Evolutionary conservation across 1,139 yeast genomes (phyloP).

Genomic region (Trichomonascaceae sp.): DNA sequence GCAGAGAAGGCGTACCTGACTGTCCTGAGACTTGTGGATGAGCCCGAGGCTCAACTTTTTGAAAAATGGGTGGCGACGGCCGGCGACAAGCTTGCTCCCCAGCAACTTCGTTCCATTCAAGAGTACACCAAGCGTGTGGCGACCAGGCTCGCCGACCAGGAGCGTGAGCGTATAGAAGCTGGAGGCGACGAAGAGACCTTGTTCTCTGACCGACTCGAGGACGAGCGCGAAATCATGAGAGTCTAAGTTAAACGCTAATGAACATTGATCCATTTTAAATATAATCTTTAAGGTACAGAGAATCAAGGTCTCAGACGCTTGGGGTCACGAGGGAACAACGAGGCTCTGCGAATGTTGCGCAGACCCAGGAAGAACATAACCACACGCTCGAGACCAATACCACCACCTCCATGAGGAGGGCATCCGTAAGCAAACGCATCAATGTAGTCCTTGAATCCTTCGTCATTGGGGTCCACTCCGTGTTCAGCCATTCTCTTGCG

Average conservation of each 20-base stretch:
- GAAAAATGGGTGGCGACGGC: constrained; percentile 41
- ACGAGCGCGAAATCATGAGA: constrained; percentile 50
- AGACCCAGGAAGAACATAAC: constrained; percentile 95
- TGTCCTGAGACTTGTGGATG: constrained; percentile 59
- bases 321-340: constrained; percentile 98
- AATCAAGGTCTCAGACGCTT: constrained; percentile 69
- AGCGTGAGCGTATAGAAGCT: constrained; percentile 72
- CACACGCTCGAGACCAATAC: constrained; percentile 97
- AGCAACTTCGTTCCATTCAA: constrained; percentile 61
- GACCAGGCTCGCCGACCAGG: constrained; percentile 65
- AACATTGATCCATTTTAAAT: constrained; percentile 26
- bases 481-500: constrained; percentile 70
- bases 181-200: constrained; percentile 87
- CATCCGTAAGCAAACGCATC: constrained; percentile 91
- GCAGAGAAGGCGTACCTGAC: constrained; percentile 86
- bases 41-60: constrained; percentile 42
- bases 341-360: constrained; percentile 94
- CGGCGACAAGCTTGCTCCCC: constrained; percentile 13
- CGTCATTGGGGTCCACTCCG: constrained; percentile 65
- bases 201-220: constrained; percentile 77
- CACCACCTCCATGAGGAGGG: constrained; percentile 99
- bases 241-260: constrained; percentile 60
- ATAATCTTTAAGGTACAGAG: constrained; percentile 1
- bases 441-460: constrained; percentile 81
- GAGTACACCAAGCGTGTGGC: constrained; percentile 89